A percentile compares a stretch with the other conserved stretches of the same genome.
phyloP scores from a whole-genome alignment of 257 asterid species.

The Solanum sejunctum region DNA sequence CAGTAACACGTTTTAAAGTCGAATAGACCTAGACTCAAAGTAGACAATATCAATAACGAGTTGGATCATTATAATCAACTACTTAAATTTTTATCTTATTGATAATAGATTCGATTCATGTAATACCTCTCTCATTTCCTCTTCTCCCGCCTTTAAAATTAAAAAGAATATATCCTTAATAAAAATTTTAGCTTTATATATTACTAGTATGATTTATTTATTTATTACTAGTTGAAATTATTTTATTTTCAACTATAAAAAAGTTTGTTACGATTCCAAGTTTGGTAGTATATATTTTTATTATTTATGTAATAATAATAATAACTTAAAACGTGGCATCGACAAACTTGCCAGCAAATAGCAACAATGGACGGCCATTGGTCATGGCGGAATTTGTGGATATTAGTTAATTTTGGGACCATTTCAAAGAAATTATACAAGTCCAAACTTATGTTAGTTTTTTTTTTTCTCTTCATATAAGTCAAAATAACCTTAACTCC shows the following conservation, averaged over 20 bases:
- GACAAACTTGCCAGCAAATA: background rate
- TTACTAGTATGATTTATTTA: background rate
- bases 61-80: no score
- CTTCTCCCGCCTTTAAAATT: no score
- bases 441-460: background rate
- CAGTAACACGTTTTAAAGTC: no score
- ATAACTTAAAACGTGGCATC: background rate
- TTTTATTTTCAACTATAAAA: background rate
- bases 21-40: rapidly evolving
- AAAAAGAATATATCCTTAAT: no score
- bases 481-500: no score
- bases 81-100: no score
- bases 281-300: background rate
- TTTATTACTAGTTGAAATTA: background rate
- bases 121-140: no score
- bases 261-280: background rate
- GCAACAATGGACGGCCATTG: background rate
- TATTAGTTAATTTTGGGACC: background rate
- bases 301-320: background rate
- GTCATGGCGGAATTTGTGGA: background rate
- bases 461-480: background rate
- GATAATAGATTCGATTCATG: no score
- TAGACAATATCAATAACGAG: no score
- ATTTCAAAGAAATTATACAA: background rate
- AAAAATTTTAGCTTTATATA: background rate